Base-by-base conservation (phyloP, 2,329 filamentous ascomycete genomes). In the Exophiala aquamarina region DNA sequence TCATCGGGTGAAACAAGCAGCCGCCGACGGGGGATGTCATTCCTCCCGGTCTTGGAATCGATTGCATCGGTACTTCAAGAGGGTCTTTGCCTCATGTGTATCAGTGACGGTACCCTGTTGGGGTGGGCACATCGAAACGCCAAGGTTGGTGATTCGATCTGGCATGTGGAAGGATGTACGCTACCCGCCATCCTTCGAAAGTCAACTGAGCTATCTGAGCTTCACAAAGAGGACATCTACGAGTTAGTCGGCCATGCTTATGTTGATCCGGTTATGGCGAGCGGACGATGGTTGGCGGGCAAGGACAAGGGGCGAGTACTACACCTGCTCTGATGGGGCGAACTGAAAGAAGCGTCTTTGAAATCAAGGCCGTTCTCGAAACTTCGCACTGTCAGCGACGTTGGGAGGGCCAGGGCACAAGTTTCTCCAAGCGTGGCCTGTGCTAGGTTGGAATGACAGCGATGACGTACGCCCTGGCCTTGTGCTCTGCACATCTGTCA, bases 271-370 rank as follows among this genome's bases (percentile, higher is more conserved):
- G 46, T 52, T 6, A 39, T 52, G 50, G 50, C 46, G 2, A 52
- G 50, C 18, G 50, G 50, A 14, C 41, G 50, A 3, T 52, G 50
- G 50, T 36, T 52, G 33, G 46, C 50, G 11, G 43, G 15, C 32
- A 33, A 48, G 29, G 32, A 40, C 6, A 41, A 44, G n/a, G 49
- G 50, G 17, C 41, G 50, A 5, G 14, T 41, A 13, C 37, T 52
- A 19, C 43, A 43, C 31, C n/a, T 52, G 6, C 39, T 42, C 18
- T 52, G 50, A 70, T 41, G 20, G n/a, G n/a, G n/a, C n/a, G n/a
- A n/a, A n/a, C n/a, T n/a, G n/a, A n/a, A n/a, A n/a, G n/a, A n/a
- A n/a, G n/a, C n/a, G n/a, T n/a, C n/a, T n/a, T n/a, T n/a, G n/a
- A n/a, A n/a, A n/a, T n/a, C n/a, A n/a, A n/a, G n/a, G n/a, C n/a